Conservation (phyloP, 208 protist genomes). For the Vickermania ingenoplastis region DNA sequence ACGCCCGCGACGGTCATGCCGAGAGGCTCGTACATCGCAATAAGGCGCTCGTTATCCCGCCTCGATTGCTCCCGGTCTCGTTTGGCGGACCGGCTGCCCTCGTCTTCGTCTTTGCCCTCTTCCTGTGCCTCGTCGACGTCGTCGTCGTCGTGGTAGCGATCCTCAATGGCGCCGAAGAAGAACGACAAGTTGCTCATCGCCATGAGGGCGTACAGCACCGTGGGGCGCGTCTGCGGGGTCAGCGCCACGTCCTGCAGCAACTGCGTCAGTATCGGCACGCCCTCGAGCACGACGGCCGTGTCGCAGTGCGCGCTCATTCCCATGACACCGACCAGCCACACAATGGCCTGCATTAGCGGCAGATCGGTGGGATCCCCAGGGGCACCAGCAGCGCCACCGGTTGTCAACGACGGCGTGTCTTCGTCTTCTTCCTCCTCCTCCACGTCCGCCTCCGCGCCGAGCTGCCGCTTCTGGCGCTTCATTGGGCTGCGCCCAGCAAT, state of each 20-base stretch:
- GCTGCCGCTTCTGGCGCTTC: background rate
- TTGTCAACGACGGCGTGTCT: background rate
- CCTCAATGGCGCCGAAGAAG: constrained; percentile 53
- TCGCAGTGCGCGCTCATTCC: constrained; percentile 41
- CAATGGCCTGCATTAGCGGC: constrained; percentile 38
- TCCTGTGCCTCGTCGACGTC: background rate
- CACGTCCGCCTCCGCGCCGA: background rate
- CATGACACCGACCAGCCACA: constrained; percentile 65
- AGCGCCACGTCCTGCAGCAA: constrained; percentile 38
- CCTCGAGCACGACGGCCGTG: constrained; percentile 23
- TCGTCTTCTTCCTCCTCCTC: constrained; percentile 1
- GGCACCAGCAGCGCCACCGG: background rate
- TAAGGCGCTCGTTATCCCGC: constrained; percentile 7
- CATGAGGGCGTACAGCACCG: constrained; percentile 67
- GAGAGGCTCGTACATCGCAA: constrained; percentile 31
- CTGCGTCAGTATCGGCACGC: constrained; percentile 26
- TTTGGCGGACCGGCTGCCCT: background rate
- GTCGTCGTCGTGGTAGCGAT: constrained; percentile 1
- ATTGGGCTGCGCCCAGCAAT: background rate
- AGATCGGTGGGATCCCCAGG: constrained; percentile 6
- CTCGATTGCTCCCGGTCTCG: background rate
- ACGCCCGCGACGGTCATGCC: constrained; percentile 46
- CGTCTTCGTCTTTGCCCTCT: background rate
- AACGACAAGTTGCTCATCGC: constrained; percentile 74
- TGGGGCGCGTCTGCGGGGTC: constrained; percentile 19